Evolutionary conservation across 768 basidiomycete species (phyloP), one percentile per base, ranked within the genome.

Genomic region (Serendipita indica): DNA sequence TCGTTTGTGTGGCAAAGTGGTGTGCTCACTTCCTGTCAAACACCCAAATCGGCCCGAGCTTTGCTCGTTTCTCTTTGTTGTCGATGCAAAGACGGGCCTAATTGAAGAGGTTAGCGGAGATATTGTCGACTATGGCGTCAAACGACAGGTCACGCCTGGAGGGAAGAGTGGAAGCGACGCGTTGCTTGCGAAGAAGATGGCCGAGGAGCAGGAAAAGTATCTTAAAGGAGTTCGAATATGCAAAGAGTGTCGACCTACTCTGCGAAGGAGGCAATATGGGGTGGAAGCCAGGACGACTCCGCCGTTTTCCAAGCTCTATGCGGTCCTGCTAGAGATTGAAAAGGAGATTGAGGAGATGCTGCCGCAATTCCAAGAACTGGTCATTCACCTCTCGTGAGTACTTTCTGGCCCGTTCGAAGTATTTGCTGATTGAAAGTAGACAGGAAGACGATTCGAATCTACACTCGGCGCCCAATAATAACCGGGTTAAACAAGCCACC

Each of bases 201-300:
- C 30, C 10, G 72, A 72, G 39, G 81, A 83, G 25, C 84, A 87
- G 27, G 84, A 91, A 57, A 88, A 89, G 67, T 90, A 93, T 66
- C 70, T 93, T 60, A 88, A 83, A 62, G 92, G 91, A 1, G 84
- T 98, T 3, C 74, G 96, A 65, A 81, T 91, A 60, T 99, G 96
- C 69, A 74, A 83, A 45, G 77, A 81, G 16, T 99, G 96, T 70
- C 78, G 86, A 65, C 81, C 83, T 6, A 76, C 82, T 16, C 78
- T 97, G 34, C 71, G 89, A 62, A 84, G 83, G 25, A 81, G 88
- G 62, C 89, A 94, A 65, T 85, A 89, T 66, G 75, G 77, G 58
- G 79, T 83, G 46, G 85, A 90, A 64, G 72, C 74, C 1, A 67
- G 69, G 2, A 72, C 73, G 37, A 73, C 80, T 2, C 84, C 87